phyloP scores from a whole-genome alignment of 2,329 filamentous ascomycete species.

The Ceratocystis albifundus region DNA sequence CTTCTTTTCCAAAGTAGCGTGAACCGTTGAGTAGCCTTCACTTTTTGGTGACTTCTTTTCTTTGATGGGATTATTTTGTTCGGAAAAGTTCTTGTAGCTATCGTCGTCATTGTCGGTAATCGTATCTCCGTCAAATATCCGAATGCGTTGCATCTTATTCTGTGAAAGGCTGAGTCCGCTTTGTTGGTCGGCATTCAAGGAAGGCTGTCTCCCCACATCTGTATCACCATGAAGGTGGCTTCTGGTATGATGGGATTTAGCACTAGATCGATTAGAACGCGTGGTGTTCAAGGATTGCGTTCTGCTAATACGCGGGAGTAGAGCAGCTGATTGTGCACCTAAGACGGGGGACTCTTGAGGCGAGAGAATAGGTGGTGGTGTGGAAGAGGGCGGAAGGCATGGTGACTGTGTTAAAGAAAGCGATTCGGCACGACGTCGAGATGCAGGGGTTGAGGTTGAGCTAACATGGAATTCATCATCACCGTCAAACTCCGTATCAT shows the following conservation, averaged over 20 bases:
- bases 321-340: not conserved
- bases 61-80: not conserved
- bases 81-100: not conserved
- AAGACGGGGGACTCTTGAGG: not conserved
- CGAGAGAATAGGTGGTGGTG: not conserved
- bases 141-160: constrained; percentile 4
- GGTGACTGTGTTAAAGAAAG: not conserved
- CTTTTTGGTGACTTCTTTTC: not conserved
- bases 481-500: not conserved
- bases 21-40: not conserved
- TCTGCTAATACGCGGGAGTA: not conserved
- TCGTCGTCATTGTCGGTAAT: not conserved
- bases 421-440: not conserved
- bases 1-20: not conserved
- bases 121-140: constrained; percentile 11
- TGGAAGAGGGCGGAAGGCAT: not conserved
- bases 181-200: not conserved
- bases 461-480: not conserved
- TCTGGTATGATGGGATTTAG: not conserved
- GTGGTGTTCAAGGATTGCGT: not conserved
- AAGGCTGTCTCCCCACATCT: not conserved
- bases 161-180: not conserved
- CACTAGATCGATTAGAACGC: not conserved
- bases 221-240: not conserved
- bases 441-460: not conserved